Evolutionary conservation across 805 yeast genomes (phyloP).

Genomic region (Hanseniaspora hatyaiensis): DNA sequence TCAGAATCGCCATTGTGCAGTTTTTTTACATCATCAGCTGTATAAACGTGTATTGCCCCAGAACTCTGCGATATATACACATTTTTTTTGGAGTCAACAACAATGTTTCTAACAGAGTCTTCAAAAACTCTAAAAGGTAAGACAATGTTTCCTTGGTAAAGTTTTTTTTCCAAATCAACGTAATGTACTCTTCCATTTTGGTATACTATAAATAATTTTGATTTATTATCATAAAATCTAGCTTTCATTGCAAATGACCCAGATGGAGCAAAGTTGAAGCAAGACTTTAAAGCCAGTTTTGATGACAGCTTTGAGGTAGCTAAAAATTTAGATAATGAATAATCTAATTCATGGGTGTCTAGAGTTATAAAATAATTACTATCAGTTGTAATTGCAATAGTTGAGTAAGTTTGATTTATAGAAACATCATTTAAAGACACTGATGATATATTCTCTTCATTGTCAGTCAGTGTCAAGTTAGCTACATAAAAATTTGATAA

Average conservation of each 20-base stretch:
- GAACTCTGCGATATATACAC: conserved; percentile 70
- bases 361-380: not conserved
- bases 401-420: not conserved
- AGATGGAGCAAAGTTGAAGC: not conserved
- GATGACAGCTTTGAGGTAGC: not conserved
- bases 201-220: not conserved
- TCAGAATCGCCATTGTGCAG: not conserved
- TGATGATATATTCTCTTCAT: not conserved
- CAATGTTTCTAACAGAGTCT: not conserved
- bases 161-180: not conserved
- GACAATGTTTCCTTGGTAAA: conserved; percentile 31
- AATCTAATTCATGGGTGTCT: not conserved
- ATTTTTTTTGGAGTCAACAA: conserved; percentile 17
- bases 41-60: conserved; percentile 63
- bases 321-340: not conserved
- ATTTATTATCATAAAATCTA: not conserved
- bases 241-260: conserved; percentile 4
- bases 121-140: conserved; percentile 31
- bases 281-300: not conserved
- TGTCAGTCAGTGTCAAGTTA: not conserved
- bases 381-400: not conserved
- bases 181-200: conserved; percentile 7
- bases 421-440: not conserved
- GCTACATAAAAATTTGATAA: not conserved
- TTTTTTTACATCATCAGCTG: conserved; percentile 15